A percentile compares a stretch with the other conserved stretches of the same genome.
phyloP scores from a whole-genome alignment of 345 rosid species.

The Euphorbia tirucalli region DNA sequence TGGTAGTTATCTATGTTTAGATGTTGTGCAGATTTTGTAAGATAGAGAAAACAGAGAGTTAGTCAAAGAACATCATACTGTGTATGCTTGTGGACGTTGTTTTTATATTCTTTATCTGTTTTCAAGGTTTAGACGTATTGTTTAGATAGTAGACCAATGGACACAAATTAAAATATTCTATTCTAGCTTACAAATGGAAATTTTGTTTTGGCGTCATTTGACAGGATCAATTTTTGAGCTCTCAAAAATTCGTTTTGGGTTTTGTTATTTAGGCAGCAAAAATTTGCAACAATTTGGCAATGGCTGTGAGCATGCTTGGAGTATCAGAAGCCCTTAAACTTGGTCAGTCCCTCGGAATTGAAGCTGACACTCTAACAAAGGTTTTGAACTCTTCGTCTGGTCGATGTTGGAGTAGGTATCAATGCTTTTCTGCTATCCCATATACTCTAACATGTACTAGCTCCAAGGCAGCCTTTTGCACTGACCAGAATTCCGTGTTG shows the following conservation, averaged over 20 bases:
- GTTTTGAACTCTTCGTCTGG: constrained; percentile 88
- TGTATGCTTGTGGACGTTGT: not conserved
- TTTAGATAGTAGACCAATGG: too few relatives aligned
- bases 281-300: constrained; percentile 87
- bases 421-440: constrained; percentile 8
- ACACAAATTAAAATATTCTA: too few relatives aligned
- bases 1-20: too few relatives aligned
- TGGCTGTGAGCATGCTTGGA: constrained; percentile 95
- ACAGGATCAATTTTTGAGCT: not conserved
- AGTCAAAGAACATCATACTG: not conserved
- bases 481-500: constrained; percentile 8
- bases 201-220: not conserved
- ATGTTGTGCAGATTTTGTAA: not conserved
- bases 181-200: too few relatives aligned
- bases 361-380: constrained; percentile 60
- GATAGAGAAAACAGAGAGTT: not conserved
- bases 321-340: constrained; percentile 89
- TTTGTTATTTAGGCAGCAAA: constrained; percentile 68
- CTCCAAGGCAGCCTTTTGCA: not conserved
- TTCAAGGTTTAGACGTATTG: too few relatives aligned
- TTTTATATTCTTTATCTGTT: not conserved
- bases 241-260: constrained; percentile 14
- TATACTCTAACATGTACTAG: not conserved
- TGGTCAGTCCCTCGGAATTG: constrained; percentile 81
- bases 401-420: constrained; percentile 90